A percentile compares a stretch with the other conserved stretches of the same genome.
These are phyloP conservation scores for sweet orange (Citrus sinensis) DNA, from an alignment of 345 rosid genomes.

Conservation along the genomic window DNA sequence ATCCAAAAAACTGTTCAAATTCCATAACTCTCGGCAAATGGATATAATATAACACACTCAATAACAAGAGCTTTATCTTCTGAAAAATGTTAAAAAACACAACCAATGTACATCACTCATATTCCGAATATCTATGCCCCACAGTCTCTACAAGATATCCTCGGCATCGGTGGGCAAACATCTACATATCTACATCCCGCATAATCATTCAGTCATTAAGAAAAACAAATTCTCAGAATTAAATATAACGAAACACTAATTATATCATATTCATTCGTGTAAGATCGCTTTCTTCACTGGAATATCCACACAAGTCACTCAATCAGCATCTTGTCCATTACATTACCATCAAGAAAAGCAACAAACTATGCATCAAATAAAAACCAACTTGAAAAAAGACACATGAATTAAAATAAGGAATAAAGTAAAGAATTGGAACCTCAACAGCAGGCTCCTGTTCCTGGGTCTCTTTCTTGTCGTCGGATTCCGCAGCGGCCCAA, in stretches of 20 bases:
- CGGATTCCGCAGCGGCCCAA: constrained; percentile 22
- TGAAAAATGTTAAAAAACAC: background rate
- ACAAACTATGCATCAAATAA: background rate
- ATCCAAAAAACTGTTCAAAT: background rate
- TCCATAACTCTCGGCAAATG: background rate
- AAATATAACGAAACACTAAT: background rate
- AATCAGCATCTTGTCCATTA: background rate
- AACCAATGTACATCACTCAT: background rate
- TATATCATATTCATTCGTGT: background rate
- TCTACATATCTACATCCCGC: background rate
- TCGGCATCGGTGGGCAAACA: background rate
- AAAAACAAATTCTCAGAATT: background rate
- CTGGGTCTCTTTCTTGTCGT: constrained; percentile 17
- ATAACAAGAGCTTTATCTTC: background rate
- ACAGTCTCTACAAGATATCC: background rate
- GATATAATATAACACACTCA: background rate
- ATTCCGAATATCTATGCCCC: background rate
- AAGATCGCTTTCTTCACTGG: background rate
- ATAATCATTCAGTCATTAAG: background rate
- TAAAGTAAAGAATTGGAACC: background rate
- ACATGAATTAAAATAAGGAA: background rate
- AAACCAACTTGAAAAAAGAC: background rate
- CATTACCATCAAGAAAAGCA: background rate
- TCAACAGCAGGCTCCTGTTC: constrained; percentile 27
- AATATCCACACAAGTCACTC: background rate